phyloP scores from a whole-genome alignment of 768 basidiomycete species.

The Kwoniella sp. region DNA sequence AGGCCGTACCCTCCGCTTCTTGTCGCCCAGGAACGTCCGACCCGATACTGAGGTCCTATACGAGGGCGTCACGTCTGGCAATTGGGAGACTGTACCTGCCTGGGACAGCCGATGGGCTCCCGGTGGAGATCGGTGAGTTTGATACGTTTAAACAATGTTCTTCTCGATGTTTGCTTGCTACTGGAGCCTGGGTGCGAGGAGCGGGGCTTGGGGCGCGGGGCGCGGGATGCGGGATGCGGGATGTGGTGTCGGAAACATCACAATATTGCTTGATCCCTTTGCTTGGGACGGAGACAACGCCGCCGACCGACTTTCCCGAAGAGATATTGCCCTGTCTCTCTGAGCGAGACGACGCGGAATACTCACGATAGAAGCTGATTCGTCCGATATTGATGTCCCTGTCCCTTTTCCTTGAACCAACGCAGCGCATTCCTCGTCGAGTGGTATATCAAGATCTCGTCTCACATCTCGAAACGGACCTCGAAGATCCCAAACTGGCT shows the following conservation, averaged over 20 bases:
- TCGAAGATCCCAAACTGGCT: slow-evolving; percentile 26
- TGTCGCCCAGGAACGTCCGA: slow-evolving; percentile 65
- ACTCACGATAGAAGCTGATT: slow-evolving; percentile 61
- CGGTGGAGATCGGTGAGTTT: slow-evolving; percentile 50
- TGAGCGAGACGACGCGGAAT: too few species aligned
- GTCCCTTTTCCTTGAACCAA: neutral
- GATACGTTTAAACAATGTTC: too few species aligned
- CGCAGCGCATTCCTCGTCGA: slow-evolving; percentile 20
- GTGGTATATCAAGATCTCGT: slow-evolving; percentile 16
- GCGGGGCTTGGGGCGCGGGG: too few species aligned
- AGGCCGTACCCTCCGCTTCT: slow-evolving; percentile 80
- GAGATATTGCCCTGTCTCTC: too few species aligned
- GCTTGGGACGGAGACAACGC: too few species aligned
- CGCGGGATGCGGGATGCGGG: too few species aligned
- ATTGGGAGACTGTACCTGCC: slow-evolving; percentile 66
- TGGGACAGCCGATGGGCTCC: slow-evolving; percentile 75
- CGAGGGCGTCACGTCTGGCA: slow-evolving; percentile 68
- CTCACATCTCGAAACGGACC: neutral
- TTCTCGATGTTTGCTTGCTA: too few species aligned
- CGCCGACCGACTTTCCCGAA: too few species aligned
- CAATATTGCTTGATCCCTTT: too few species aligned
- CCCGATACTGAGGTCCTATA: slow-evolving; percentile 66
- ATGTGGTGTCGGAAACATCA: too few species aligned
- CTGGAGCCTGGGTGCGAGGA: too few species aligned
- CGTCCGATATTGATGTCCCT: neutral